A percentile compares a stretch with the other conserved stretches of the same genome.
Evolutionary conservation across 2,329 filamentous ascomycete species (phyloP).

Genomic region (Xylaria sp.): DNA sequence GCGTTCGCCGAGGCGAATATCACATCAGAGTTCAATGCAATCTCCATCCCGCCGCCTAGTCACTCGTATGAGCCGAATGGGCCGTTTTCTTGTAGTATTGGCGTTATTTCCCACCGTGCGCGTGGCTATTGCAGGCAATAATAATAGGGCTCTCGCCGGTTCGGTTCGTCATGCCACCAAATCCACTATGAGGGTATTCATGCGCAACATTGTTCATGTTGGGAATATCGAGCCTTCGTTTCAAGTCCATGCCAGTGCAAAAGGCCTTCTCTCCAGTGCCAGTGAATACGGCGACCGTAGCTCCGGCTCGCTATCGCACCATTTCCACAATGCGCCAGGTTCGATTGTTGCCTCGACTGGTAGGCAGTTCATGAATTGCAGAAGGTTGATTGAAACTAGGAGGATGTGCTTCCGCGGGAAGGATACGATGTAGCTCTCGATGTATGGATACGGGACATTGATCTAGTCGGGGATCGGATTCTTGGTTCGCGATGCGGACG

Average conservation of each 20-base stretch:
- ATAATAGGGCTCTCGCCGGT: conserved; percentile 41
- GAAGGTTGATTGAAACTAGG: conserved; percentile 52
- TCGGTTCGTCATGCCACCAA: conserved; percentile 44
- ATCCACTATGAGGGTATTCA: conserved; percentile 44
- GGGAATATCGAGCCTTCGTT: conserved; percentile 49
- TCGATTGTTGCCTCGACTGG: conserved; percentile 44
- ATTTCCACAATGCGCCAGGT: conserved; percentile 53
- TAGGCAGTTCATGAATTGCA: conserved; percentile 50
- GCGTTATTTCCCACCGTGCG: conserved; percentile 1
- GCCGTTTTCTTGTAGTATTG: neutral
- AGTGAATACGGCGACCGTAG: conserved; percentile 57
- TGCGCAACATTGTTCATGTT: conserved; percentile 38
- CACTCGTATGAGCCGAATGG: neutral
- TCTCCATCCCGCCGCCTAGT: conserved; percentile 14
- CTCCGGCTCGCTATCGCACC: conserved; percentile 56
- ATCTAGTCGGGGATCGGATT: conserved; percentile 39
- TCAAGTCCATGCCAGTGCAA: conserved; percentile 60
- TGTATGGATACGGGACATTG: conserved; percentile 40
- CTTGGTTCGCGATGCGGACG: conserved; percentile 14
- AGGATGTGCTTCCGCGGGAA: conserved; percentile 50
- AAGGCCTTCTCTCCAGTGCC: conserved; percentile 57
- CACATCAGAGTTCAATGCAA: conserved; percentile 11
- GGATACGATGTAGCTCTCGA: conserved; percentile 43
- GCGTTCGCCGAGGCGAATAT: conserved; percentile 17
- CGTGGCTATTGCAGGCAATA: conserved; percentile 15